Conservation (phyloP, 2,329 filamentous ascomycete species). For the Xylogone sp. region DNA sequence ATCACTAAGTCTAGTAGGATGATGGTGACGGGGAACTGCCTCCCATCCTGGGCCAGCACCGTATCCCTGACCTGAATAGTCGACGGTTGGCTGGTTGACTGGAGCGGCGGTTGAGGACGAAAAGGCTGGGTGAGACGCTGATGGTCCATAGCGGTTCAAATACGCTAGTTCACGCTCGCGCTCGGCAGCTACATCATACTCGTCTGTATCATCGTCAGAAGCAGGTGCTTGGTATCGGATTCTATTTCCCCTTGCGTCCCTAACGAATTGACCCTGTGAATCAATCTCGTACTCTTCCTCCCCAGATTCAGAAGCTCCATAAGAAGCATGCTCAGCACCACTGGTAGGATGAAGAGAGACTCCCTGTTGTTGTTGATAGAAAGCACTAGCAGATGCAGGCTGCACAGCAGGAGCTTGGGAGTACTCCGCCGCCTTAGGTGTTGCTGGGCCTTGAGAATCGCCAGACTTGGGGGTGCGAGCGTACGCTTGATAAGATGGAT, state of each 20-base stretch:
- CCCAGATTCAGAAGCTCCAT: constrained; percentile 40
- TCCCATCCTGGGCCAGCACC: constrained; percentile 69
- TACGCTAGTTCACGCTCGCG: constrained; percentile 21
- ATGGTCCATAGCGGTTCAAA: constrained; percentile 17
- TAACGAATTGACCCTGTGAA: constrained; percentile 55
- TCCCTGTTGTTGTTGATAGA: constrained; percentile 42
- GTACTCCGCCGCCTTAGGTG: constrained; percentile 31
- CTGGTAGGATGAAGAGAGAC: constrained; percentile 32
- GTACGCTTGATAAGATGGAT: constrained; percentile 23
- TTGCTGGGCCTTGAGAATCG: constrained; percentile 15
- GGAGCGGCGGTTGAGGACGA: not conserved
- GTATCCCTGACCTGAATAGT: constrained; percentile 63
- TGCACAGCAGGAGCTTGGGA: constrained; percentile 40
- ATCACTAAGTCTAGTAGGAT: constrained; percentile 84
- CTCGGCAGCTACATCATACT: constrained; percentile 46
- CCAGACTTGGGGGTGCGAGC: constrained; percentile 36
- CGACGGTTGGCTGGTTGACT: constrained; percentile 31
- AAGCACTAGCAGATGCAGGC: constrained; percentile 32
- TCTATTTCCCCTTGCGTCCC: constrained; percentile 57
- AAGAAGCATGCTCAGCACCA: constrained; percentile 38
- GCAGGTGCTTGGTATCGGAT: constrained; percentile 43
- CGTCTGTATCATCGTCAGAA: constrained; percentile 52
- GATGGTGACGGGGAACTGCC: constrained; percentile 72
- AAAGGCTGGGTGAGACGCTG: not conserved
- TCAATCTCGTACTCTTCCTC: constrained; percentile 71